Conservation (phyloP, 805 yeast genomes). For the Yamadazyma paraphyllophila region DNA sequence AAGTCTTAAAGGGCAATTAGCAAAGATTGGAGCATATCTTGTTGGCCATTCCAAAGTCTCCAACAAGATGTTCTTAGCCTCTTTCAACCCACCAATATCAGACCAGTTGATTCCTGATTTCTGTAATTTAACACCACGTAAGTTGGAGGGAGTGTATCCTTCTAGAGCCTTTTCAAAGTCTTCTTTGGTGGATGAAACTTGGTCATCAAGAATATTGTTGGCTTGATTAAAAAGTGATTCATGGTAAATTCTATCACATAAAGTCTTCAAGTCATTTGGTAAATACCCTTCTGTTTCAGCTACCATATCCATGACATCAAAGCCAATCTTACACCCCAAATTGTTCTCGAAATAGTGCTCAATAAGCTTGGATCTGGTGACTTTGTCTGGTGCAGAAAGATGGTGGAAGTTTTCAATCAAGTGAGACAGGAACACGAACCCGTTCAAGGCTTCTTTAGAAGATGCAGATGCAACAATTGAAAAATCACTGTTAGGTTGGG, state of each 20-base stretch:
- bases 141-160: conserved; percentile 74
- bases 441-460: conserved; percentile 64
- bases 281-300: conserved; percentile 85
- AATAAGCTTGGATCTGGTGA: conserved; percentile 51
- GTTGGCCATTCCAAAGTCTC: conserved; percentile 98
- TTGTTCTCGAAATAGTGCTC: conserved; percentile 32
- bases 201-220: conserved; percentile 11
- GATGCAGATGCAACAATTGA: conserved; percentile 61
- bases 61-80: conserved; percentile 69
- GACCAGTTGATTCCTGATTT: conserved; percentile 75
- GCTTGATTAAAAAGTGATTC: conserved; percentile 34
- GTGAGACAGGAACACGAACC: conserved; percentile 62
- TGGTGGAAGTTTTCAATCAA: conserved; percentile 61
- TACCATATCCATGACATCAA: conserved; percentile 45
- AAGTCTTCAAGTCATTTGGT: conserved; percentile 73
- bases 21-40: conserved; percentile 92
- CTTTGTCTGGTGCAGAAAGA: conserved; percentile 68
- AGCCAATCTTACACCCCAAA: conserved; percentile 32
- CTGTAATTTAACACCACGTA: conserved; percentile 84
- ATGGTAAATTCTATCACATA: conserved; percentile 68
- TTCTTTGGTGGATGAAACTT: conserved; percentile 20
- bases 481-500: conserved; percentile 45
- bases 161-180: conserved; percentile 57
- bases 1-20: conserved; percentile 78
- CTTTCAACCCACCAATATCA: conserved; percentile 84